These are phyloP conservation scores for Colletotrichum musicola DNA, from an alignment of 2,329 filamentous ascomycete species.

Conservation along the genomic window DNA sequence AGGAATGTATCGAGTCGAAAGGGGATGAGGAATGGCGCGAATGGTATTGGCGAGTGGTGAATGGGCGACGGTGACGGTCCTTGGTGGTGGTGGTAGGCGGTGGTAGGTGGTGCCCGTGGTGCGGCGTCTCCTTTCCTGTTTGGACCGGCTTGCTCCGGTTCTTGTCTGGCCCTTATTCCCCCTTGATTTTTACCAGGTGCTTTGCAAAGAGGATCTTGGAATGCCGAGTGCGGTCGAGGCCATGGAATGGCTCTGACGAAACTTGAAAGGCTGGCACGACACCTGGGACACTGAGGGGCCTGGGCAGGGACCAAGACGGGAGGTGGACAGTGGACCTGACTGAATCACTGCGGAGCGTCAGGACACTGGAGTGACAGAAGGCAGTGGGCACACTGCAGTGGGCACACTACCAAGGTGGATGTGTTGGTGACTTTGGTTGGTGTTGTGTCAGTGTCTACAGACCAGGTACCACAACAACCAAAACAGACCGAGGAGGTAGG, in stretches of 20 bases:
- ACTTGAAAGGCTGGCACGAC: background rate
- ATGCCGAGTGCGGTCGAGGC: background rate
- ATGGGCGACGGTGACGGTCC: too few relatives aligned
- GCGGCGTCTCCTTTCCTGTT: conserved; percentile 6
- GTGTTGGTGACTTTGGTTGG: too few relatives aligned
- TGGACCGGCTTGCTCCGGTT: background rate
- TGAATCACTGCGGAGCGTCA: background rate
- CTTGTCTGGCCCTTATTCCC: background rate
- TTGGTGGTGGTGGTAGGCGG: too few relatives aligned
- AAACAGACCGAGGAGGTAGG: background rate
- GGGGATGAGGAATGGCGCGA: conserved; percentile 6
- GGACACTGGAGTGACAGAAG: background rate
- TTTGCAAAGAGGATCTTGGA: background rate
- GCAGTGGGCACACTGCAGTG: too few relatives aligned
- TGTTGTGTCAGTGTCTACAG: background rate
- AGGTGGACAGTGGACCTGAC: background rate
- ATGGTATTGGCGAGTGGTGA: too few relatives aligned
- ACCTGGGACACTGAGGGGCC: background rate
- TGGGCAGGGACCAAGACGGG: background rate
- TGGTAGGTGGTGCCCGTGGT: background rate
- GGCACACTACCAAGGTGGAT: too few relatives aligned
- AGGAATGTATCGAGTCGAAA: conserved; percentile 24
- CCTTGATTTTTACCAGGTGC: too few relatives aligned
- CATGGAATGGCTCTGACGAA: background rate
- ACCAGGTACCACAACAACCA: background rate